A percentile compares a stretch with the other conserved stretches of the same genome.
Evolutionary conservation across 2,329 filamentous ascomycete species (phyloP).

Genomic region (Chrysosporium keratinophilum): DNA sequence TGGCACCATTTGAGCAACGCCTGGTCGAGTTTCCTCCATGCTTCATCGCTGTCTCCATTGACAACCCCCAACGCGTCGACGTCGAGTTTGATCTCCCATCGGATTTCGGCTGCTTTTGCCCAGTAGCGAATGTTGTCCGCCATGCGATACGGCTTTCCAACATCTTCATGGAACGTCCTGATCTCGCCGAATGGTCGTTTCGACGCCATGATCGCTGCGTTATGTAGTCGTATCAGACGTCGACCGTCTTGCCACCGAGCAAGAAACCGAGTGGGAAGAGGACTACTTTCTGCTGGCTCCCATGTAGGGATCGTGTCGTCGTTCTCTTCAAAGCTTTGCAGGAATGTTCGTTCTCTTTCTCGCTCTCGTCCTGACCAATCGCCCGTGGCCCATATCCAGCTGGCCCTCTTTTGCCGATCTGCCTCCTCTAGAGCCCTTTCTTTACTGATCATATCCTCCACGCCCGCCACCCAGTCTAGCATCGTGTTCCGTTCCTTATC

Average conservation of each 20-base stretch:
- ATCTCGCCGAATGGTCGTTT: conserved; percentile 81
- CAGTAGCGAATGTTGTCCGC: conserved; percentile 93
- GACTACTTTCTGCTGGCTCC: conserved; percentile 45
- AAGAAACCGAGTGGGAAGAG: conserved; percentile 56
- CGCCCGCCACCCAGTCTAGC: conserved; percentile 65
- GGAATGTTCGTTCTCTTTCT: conserved; percentile 70
- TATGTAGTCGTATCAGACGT: conserved; percentile 76
- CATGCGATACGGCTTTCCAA: conserved; percentile 83
- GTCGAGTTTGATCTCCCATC: conserved; percentile 77
- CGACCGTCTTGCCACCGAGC: conserved; percentile 65
- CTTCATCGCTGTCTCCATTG: conserved; percentile 53
- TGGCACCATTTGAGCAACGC: conserved; percentile 76
- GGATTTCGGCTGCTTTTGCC: conserved; percentile 88
- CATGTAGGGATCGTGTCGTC: conserved; percentile 56
- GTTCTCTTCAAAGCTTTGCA: conserved; percentile 56
- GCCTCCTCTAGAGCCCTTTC: conserved; percentile 68
- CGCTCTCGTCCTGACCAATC: conserved; percentile 68
- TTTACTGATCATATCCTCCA: conserved; percentile 62
- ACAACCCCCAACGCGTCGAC: conserved; percentile 82
- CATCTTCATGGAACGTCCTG: conserved; percentile 80
- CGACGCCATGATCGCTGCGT: conserved; percentile 74
- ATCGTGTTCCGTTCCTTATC: conserved; percentile 69
- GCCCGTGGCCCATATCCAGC: conserved; percentile 69
- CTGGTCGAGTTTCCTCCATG: conserved; percentile 72
- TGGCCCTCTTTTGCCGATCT: conserved; percentile 60